Evolutionary conservation across 1,284 basidiomycete species (phyloP).

Genomic region (Uromyces viciae-fabae): DNA sequence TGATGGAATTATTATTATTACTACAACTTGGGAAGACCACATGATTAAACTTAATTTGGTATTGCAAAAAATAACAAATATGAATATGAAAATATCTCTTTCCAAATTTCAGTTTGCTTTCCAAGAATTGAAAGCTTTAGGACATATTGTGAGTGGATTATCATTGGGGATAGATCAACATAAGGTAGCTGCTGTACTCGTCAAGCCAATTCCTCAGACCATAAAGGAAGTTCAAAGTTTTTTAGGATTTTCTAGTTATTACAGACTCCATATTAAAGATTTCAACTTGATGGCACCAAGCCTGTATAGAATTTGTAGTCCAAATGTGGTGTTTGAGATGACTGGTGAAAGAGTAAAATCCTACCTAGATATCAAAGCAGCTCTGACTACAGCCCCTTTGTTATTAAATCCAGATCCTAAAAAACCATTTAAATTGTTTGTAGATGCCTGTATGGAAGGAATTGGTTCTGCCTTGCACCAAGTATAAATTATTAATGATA

Average conservation of each 20-base stretch:
- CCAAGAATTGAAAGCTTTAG: background rate
- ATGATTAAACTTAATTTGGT: background rate
- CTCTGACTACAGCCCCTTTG: background rate
- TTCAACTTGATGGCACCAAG: background rate
- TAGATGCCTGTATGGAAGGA: background rate
- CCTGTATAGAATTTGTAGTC: background rate
- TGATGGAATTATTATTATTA: slow-evolving; percentile 1
- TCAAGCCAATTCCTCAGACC: background rate
- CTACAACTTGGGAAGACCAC: background rate
- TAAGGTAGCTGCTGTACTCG: slow-evolving; percentile 14
- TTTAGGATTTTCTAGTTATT: slow-evolving; percentile 11
- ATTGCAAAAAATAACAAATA: background rate
- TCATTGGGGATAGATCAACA: background rate
- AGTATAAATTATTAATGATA: background rate
- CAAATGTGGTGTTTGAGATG: background rate
- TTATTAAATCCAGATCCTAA: background rate
- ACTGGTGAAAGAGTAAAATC: background rate
- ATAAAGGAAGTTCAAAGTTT: slow-evolving; percentile 1
- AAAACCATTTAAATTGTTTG: background rate
- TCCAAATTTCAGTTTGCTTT: slow-evolving; percentile 1
- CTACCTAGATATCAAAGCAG: background rate
- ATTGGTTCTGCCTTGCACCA: background rate
- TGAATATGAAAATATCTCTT: slow-evolving; percentile 19
- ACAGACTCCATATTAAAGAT: slow-evolving; percentile 3
- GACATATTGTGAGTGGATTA: background rate